Conservation (phyloP, 2,329 filamentous ascomycete genomes). For the Xylariales sp. region DNA sequence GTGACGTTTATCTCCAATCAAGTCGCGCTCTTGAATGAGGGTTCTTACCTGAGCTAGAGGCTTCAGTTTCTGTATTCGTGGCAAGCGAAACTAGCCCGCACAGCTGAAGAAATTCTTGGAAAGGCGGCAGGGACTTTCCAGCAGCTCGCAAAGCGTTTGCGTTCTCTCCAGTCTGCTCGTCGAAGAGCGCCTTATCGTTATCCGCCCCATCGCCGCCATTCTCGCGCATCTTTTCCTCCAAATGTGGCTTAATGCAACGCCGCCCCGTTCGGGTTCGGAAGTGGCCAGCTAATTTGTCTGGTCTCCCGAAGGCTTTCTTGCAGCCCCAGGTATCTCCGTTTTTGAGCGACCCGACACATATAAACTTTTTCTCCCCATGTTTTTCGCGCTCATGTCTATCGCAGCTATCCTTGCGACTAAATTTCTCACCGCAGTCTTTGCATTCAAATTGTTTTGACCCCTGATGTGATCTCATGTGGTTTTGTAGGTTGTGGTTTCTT, state of each 20-base stretch:
- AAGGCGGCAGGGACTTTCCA: slow-evolving; percentile 31
- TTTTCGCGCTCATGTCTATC: slow-evolving; percentile 36
- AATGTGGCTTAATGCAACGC: slow-evolving; percentile 37
- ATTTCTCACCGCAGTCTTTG: slow-evolving; percentile 34
- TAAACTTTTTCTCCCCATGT: slow-evolving; percentile 41
- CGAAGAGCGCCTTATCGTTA: slow-evolving; percentile 17
- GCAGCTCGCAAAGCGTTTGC: slow-evolving; percentile 24
- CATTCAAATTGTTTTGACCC: slow-evolving; percentile 40
- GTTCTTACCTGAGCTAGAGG: neutral
- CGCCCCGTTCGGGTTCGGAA: slow-evolving; percentile 39
- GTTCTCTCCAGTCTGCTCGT: slow-evolving; percentile 26
- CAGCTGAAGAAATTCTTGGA: slow-evolving; percentile 33
- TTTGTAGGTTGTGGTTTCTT: slow-evolving; percentile 38
- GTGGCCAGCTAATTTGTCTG: slow-evolving; percentile 42
- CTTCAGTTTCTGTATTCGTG: neutral
- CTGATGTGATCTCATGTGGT: slow-evolving; percentile 40
- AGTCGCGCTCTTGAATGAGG: no score
- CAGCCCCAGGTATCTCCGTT: slow-evolving; percentile 43
- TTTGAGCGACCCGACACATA: slow-evolving; percentile 40
- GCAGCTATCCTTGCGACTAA: slow-evolving; percentile 38
- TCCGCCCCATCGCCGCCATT: neutral
- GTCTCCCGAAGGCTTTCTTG: slow-evolving; percentile 37
- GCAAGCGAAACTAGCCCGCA: slow-evolving; percentile 22
- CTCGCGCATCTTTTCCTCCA: slow-evolving; percentile 33
- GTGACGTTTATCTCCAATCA: no score